phyloP scores from a whole-genome alignment of 768 basidiomycete species.

The Rhizopogon rudus region DNA sequence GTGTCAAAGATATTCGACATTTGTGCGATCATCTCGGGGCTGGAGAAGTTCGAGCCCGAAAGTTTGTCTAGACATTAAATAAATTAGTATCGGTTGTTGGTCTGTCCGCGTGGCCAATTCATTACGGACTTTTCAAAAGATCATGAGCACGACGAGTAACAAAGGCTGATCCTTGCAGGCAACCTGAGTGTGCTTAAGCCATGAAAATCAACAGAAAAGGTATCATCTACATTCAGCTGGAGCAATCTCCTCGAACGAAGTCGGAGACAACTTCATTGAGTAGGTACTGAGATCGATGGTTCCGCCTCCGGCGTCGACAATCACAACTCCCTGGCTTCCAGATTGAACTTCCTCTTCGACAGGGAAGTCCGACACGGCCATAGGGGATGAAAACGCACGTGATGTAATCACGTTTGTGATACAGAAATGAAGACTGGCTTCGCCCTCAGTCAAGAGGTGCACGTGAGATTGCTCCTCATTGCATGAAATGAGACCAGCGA shows the following conservation, averaged over 20 bases:
- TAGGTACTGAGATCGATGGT: constrained; percentile 36
- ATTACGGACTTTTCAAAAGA: constrained; percentile 23
- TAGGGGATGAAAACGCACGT: constrained; percentile 15
- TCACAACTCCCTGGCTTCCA: constrained; percentile 32
- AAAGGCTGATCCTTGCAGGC: constrained; percentile 32
- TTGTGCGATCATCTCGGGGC: constrained; percentile 22
- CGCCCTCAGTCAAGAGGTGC: constrained; percentile 22
- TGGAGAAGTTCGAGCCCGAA: constrained; percentile 22
- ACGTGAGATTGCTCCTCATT: constrained; percentile 11
- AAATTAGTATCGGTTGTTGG: neutral
- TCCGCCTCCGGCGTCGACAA: constrained; percentile 45
- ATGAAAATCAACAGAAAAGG: neutral
- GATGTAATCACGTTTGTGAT: constrained; percentile 37
- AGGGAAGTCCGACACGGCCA: neutral
- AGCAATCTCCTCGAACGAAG: neutral
- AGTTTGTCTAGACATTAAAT: constrained; percentile 18
- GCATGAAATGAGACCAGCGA: constrained; percentile 17
- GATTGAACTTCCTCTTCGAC: constrained; percentile 1
- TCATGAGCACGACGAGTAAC: constrained; percentile 25
- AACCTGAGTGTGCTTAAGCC: constrained; percentile 19
- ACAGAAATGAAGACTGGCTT: constrained; percentile 30
- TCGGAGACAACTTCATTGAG: constrained; percentile 15
- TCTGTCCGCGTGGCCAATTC: neutral
- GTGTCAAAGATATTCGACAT: constrained; percentile 31
- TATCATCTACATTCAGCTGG: neutral